Evolutionary conservation across 164 flowering plant genomes (phyloP).

Genomic region (Liriodendron chinense): DNA sequence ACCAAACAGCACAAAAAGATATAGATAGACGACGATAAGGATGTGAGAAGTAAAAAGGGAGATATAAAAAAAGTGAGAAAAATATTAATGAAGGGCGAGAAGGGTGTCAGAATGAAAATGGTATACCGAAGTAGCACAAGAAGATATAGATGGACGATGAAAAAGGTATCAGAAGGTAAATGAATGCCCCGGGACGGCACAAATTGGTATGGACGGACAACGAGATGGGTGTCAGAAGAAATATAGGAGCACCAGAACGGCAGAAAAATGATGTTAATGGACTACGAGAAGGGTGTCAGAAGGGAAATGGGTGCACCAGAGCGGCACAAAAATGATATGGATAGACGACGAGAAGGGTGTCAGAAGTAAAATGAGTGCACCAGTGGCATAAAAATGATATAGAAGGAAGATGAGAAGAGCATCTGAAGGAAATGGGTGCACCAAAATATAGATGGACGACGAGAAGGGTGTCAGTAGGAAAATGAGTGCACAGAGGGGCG

Average conservation of each 20-base stretch:
- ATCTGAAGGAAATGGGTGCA: background rate
- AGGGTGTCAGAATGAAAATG: constrained; percentile 12
- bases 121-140: background rate
- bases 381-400: background rate
- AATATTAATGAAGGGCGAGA: background rate
- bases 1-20: background rate
- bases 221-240: too few relatives aligned
- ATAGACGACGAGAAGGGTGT: background rate
- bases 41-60: background rate
- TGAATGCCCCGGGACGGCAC: constrained; percentile 69
- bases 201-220: constrained; percentile 32
- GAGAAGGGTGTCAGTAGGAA: constrained; percentile 9
- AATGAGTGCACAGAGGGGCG: background rate
- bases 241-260: too few relatives aligned
- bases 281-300: background rate
- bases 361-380: constrained; percentile 3
- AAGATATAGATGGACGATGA: constrained; percentile 15
- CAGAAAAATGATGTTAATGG: too few relatives aligned
- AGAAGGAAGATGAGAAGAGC: background rate
- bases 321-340: too few relatives aligned
- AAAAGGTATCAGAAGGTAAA: constrained; percentile 48
- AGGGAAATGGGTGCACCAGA: background rate
- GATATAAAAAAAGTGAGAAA: background rate
- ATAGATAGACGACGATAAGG: background rate
- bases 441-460: background rate